Percentiles rank a stretch among this genome's conserved stretches.
These are phyloP conservation scores for Musa balbisiana DNA, from an alignment of 202 grass and related monocot species.

Conservation along the genomic window DNA sequence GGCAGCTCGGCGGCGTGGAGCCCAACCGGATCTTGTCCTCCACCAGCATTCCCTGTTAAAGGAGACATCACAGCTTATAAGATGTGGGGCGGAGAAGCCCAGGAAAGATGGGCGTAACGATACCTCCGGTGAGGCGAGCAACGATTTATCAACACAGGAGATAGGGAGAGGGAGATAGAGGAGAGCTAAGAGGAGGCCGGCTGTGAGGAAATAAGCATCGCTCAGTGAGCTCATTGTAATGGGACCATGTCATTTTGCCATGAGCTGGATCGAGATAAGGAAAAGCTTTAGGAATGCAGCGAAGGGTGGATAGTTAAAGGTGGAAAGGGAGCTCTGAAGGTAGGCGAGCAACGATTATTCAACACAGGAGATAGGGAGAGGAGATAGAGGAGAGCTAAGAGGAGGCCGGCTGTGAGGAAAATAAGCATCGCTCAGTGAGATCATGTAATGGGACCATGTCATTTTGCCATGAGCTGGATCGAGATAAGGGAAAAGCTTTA, in stretches of 20 bases:
- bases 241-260: conserved; percentile 34
- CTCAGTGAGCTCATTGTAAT: conserved; percentile 54
- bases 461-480: neutral
- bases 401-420: conserved; percentile 25
- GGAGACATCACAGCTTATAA: neutral
- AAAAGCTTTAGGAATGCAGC: too few relatives aligned
- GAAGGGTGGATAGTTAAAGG: conserved; percentile 3
- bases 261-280: too few relatives aligned
- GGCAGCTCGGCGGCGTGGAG: conserved; percentile 86
- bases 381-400: conserved; percentile 35
- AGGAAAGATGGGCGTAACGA: neutral
- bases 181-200: conserved; percentile 31
- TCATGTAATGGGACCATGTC: conserved; percentile 67
- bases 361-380: conserved; percentile 29
- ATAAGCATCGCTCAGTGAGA: conserved; percentile 31
- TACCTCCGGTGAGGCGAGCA: conserved; percentile 33
- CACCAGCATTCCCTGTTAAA: conserved; percentile 21
- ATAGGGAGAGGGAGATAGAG: conserved; percentile 35
- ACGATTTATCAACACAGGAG: conserved; percentile 26
- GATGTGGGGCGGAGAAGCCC: neutral
- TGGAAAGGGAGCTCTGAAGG: conserved; percentile 3
- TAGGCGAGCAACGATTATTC: conserved; percentile 18
- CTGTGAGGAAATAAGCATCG: conserved; percentile 24
- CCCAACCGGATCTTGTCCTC: conserved; percentile 84
- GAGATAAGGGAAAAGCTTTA: too few relatives aligned